Conservation (phyloP, 192 early-diverging fungal species). For the Umbelopsis ramanniana region DNA sequence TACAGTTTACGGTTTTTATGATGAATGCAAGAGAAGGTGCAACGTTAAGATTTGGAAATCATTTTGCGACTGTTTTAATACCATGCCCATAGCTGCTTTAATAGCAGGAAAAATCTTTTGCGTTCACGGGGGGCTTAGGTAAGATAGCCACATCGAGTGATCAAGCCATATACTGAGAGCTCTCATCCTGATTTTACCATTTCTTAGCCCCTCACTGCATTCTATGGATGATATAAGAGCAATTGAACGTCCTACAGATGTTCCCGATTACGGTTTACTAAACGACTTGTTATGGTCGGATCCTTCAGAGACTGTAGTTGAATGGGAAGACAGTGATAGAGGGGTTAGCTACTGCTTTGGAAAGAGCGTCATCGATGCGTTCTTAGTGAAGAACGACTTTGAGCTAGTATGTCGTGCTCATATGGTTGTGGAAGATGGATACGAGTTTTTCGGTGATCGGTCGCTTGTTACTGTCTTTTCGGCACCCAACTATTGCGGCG, state of each 20-base stretch:
- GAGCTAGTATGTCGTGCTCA: conserved; percentile 99
- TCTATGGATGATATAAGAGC: conserved; percentile 88
- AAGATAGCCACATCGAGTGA: neutral
- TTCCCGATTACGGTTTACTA: conserved; percentile 90
- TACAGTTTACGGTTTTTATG: conserved; percentile 94
- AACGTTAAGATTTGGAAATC: conserved; percentile 90
- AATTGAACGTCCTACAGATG: conserved; percentile 82
- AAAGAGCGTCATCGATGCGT: conserved; percentile 79
- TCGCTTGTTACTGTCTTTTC: conserved; percentile 95
- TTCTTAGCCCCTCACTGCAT: conserved; percentile 59
- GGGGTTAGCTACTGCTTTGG: conserved; percentile 97
- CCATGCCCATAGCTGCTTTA: conserved; percentile 88
- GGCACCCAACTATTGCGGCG: conserved; percentile 87
- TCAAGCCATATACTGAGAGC: neutral
- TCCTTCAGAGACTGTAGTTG: conserved; percentile 75
- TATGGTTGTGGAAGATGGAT: conserved; percentile 98
- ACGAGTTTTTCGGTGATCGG: conserved; percentile 97
- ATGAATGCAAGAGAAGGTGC: conserved; percentile 92
- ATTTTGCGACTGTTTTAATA: conserved; percentile 95
- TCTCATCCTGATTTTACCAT: neutral
- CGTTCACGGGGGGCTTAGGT: conserved; percentile 88
- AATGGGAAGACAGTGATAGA: conserved; percentile 94
- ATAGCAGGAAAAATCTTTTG: conserved; percentile 95
- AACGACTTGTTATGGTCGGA: conserved; percentile 96
- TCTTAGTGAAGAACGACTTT: conserved; percentile 84